A percentile compares a stretch with the other conserved stretches of the same genome.
phyloP scores from a whole-genome alignment of 1,139 yeast species.

The Taphrina sp. region DNA sequence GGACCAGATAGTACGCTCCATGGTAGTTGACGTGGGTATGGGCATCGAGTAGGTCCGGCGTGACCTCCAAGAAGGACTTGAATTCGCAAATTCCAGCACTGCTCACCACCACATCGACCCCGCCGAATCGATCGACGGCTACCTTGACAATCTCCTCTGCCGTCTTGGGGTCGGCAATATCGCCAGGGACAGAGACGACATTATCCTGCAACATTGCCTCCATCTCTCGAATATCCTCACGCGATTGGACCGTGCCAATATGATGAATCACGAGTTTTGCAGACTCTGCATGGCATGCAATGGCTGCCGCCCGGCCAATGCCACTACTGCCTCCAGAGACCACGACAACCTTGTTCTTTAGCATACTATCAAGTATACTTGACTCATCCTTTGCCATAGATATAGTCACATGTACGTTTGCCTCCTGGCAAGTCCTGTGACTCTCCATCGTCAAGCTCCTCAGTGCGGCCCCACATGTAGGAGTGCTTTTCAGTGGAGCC shows the following conservation, averaged over 20 bases:
- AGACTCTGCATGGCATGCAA: slow-evolving; percentile 41
- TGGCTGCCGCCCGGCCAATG: slow-evolving; percentile 48
- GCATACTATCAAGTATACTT: too few relatives aligned
- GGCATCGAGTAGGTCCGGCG: slow-evolving; percentile 48
- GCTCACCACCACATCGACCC: slow-evolving; percentile 49
- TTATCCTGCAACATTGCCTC: slow-evolving; percentile 39
- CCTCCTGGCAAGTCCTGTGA: too few relatives aligned
- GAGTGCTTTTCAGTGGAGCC: too few relatives aligned
- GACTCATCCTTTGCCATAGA: too few relatives aligned
- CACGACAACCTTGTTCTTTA: slow-evolving; percentile 38
- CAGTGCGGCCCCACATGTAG: too few relatives aligned
- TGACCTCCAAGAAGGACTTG: slow-evolving; percentile 46
- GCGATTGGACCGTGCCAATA: slow-evolving; percentile 33
- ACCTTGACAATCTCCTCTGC: slow-evolving; percentile 44
- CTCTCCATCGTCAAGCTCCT: too few relatives aligned
- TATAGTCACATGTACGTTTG: too few relatives aligned
- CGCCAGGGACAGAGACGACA: slow-evolving; percentile 47
- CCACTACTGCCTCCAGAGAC: slow-evolving; percentile 50
- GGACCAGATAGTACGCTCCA: slow-evolving; percentile 51
- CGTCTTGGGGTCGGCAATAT: slow-evolving; percentile 48
- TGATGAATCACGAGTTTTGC: slow-evolving; percentile 42
- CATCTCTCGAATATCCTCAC: slow-evolving; percentile 34
- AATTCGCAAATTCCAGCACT: slow-evolving; percentile 53
- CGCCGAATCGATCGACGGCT: slow-evolving; percentile 48
- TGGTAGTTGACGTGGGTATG: slow-evolving; percentile 50